A percentile compares a stretch with the other conserved stretches of the same genome.
Conservation (phyloP, 129 eudicot species). For the Saussurea involucrata region DNA sequence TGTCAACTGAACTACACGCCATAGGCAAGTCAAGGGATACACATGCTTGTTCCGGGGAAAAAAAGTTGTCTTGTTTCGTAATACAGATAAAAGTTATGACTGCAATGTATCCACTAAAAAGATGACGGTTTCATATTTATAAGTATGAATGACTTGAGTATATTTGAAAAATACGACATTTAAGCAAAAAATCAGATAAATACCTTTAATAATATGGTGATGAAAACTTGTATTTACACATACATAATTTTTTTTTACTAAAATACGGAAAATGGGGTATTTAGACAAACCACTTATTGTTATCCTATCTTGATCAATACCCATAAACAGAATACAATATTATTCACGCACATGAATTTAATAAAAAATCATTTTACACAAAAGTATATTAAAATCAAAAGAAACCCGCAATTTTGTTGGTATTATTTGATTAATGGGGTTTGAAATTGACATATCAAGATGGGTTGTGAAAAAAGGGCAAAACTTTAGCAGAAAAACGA, state of each 20-base stretch:
- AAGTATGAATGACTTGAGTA: not conserved
- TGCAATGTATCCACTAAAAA: not conserved
- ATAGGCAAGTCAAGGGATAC: not conserved
- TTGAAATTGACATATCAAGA: slow-evolving; percentile 1
- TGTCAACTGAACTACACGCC: too few relatives aligned
- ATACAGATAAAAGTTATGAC: not conserved
- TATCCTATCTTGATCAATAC: not conserved
- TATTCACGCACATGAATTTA: not conserved
- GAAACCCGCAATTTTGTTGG: not conserved
- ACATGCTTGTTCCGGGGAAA: not conserved
- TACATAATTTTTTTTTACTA: not conserved
- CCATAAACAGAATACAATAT: not conserved
- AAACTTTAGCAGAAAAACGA: slow-evolving; percentile 11
- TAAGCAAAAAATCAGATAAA: not conserved
- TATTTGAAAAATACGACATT: not conserved
- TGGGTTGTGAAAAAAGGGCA: not conserved
- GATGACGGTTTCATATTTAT: not conserved
- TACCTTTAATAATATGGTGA: not conserved
- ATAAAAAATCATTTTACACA: not conserved
- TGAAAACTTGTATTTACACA: not conserved
- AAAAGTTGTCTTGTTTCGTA: not conserved
- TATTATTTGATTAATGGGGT: slow-evolving; percentile 15
- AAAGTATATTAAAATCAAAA: not conserved
- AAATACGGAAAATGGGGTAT: not conserved
- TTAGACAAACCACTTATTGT: not conserved